Evolutionary conservation across 495 filamentous ascomycete species (phyloP).

Genomic region (Hypomontagnella monticulosa): DNA sequence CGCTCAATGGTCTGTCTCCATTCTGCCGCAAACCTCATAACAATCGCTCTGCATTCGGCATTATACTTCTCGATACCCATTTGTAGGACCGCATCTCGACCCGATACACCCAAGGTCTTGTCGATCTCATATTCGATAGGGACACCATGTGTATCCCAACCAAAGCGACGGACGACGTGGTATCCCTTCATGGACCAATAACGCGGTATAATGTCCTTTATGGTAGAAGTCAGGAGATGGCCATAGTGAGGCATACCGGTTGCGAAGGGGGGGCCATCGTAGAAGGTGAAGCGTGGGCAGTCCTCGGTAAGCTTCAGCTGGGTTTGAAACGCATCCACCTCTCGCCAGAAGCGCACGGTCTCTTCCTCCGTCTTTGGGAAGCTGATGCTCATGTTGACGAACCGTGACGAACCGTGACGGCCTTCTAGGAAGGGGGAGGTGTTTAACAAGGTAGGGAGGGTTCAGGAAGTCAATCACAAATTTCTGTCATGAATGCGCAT

Average conservation of each 20-base stretch:
- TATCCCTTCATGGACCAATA: constrained; percentile 99
- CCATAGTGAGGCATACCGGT: constrained; percentile 92
- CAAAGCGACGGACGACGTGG: constrained; percentile 77
- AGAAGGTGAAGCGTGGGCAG: constrained; percentile 81
- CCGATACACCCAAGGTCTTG: constrained; percentile 93
- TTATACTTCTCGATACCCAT: constrained; percentile 94
- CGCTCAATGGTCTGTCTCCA: constrained; percentile 92
- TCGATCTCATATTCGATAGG: constrained; percentile 99
- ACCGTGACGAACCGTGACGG: neutral
- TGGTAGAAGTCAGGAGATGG: constrained; percentile 93
- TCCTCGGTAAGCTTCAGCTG: constrained; percentile 70
- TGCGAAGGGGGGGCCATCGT: constrained; percentile 73
- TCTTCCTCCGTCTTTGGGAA: constrained; percentile 36
- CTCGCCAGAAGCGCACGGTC: constrained; percentile 39
- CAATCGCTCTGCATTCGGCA: constrained; percentile 89
- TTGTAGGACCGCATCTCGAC: constrained; percentile 85
- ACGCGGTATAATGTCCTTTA: constrained; percentile 95
- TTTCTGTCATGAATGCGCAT: neutral
- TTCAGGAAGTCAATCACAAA: neutral
- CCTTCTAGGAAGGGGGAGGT: constrained; percentile 1
- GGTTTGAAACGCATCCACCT: constrained; percentile 48
- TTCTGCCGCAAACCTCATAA: constrained; percentile 90
- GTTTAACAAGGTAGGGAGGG: neutral
- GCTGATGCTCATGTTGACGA: constrained; percentile 39
- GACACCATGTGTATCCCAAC: constrained; percentile 93